Evolutionary conservation across 116 monocot species (phyloP).

Genomic region (Cymodocea nodosa): DNA sequence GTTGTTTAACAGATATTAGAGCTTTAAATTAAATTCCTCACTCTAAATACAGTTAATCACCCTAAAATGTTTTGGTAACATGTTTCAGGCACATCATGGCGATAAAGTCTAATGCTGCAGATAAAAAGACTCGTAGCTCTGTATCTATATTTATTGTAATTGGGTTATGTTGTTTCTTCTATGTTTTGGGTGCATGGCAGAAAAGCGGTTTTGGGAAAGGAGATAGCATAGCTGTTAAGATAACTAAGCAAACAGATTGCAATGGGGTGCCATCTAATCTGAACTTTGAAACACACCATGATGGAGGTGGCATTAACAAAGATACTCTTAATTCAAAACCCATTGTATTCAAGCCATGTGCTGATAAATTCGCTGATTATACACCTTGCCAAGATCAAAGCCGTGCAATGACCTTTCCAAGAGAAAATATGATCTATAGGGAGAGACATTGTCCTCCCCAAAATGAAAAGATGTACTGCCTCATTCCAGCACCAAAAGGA

Average conservation of each 20-base stretch:
- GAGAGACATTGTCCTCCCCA: conserved; percentile 70
- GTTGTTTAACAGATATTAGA: too few relatives aligned
- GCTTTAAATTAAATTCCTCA: too few relatives aligned
- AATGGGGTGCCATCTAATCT: conserved; percentile 20
- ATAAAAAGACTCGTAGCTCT: conserved; percentile 37
- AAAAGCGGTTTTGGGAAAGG: conserved; percentile 60
- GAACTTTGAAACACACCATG: conserved; percentile 53
- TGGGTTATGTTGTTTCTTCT: conserved; percentile 73
- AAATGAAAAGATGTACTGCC: conserved; percentile 51
- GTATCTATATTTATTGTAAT: conserved; percentile 45
- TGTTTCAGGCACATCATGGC: conserved; percentile 41
- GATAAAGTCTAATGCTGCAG: conserved; percentile 30
- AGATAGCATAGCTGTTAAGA: conserved; percentile 50
- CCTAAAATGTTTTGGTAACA: background rate
- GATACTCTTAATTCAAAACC: conserved; percentile 13
- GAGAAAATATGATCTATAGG: conserved; percentile 63
- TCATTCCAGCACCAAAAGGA: conserved; percentile 68
- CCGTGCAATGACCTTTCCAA: conserved; percentile 68
- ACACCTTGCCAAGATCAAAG: conserved; percentile 80
- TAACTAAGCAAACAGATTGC: conserved; percentile 49
- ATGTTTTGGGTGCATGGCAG: conserved; percentile 68
- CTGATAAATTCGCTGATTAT: conserved; percentile 43
- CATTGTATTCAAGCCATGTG: conserved; percentile 36
- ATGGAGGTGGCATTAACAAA: conserved; percentile 5
- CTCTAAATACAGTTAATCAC: too few relatives aligned